Conservation (phyloP, 345 rosid genomes). For the Leavenworthia alabamica region DNA sequence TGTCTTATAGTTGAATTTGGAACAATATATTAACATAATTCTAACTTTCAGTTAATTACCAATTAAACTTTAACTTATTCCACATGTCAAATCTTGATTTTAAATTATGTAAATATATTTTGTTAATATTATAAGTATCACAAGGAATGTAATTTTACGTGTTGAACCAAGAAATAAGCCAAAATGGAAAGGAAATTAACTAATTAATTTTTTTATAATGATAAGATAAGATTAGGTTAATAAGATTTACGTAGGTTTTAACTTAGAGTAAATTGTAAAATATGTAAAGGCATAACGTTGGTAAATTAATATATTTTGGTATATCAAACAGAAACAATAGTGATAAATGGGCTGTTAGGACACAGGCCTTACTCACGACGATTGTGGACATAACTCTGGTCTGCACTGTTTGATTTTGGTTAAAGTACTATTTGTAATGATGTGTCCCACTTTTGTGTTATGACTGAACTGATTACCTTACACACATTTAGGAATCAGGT, state of each 20-base stretch:
- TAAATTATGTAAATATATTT: no score
- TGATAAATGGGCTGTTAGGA: slow-evolving; percentile 26
- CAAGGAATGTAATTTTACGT: no score
- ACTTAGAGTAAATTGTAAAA: neutral
- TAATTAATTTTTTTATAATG: neutral
- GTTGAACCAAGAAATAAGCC: no score
- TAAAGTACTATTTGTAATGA: slow-evolving; percentile 8
- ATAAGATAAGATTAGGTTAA: slow-evolving; percentile 17
- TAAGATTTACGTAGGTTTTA: slow-evolving; percentile 13
- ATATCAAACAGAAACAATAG: neutral
- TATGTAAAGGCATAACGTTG: slow-evolving; percentile 23
- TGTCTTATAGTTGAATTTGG: neutral
- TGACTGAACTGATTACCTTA: no score
- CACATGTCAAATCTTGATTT: no score
- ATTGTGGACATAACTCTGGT: slow-evolving; percentile 38
- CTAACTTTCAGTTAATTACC: no score
- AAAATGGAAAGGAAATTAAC: neutral
- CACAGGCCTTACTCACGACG: slow-evolving; percentile 19
- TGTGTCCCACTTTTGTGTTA: slow-evolving; percentile 40
- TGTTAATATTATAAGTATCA: no score
- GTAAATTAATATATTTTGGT: neutral
- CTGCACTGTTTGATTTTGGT: slow-evolving; percentile 33
- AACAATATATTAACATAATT: neutral
- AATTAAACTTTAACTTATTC: neutral
- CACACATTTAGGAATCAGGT: no score